phyloP scores from a whole-genome alignment of 805 yeast genomes.

The Maudiozyma bulderi region DNA sequence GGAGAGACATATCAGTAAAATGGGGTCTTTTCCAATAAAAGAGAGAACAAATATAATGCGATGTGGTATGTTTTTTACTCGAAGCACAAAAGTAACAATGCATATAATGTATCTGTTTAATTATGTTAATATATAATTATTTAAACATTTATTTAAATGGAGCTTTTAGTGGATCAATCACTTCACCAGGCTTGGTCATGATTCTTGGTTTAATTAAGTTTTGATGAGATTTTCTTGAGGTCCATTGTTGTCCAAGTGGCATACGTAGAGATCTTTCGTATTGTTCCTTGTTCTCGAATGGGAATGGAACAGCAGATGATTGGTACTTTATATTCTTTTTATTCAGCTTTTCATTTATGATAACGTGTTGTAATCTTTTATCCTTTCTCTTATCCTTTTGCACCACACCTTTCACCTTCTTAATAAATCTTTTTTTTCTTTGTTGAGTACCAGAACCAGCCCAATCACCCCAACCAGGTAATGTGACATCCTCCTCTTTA shows the following conservation, averaged over 20 bases:
- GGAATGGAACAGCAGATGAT: slow-evolving; percentile 87
- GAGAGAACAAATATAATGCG: no score
- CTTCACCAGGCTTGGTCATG: slow-evolving; percentile 75
- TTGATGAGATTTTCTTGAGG: slow-evolving; percentile 78
- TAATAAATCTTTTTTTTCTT: slow-evolving; percentile 47
- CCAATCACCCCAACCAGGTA: slow-evolving; percentile 99
- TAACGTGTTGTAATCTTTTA: slow-evolving; percentile 65
- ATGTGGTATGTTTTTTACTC: background rate
- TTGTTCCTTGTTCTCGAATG: slow-evolving; percentile 86
- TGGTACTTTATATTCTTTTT: slow-evolving; percentile 81
- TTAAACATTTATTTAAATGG: slow-evolving; percentile 44
- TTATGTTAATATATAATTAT: background rate
- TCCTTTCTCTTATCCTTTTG: slow-evolving; percentile 67
- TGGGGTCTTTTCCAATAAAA: background rate
- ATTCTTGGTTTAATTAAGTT: slow-evolving; percentile 82
- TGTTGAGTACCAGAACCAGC: slow-evolving; percentile 54
- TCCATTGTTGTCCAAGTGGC: slow-evolving; percentile 98
- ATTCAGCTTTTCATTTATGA: slow-evolving; percentile 78
- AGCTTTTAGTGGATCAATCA: slow-evolving; percentile 83
- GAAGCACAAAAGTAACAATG: background rate
- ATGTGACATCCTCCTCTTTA: slow-evolving; percentile 69
- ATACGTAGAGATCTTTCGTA: slow-evolving; percentile 87
- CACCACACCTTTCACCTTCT: slow-evolving; percentile 70
- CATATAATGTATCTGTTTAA: background rate
- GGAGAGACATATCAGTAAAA: background rate